Evolutionary conservation across 108 stramenopile genomes (phyloP), one percentile per base, ranked within the genome.

Genomic region (Nitzschia palea): DNA sequence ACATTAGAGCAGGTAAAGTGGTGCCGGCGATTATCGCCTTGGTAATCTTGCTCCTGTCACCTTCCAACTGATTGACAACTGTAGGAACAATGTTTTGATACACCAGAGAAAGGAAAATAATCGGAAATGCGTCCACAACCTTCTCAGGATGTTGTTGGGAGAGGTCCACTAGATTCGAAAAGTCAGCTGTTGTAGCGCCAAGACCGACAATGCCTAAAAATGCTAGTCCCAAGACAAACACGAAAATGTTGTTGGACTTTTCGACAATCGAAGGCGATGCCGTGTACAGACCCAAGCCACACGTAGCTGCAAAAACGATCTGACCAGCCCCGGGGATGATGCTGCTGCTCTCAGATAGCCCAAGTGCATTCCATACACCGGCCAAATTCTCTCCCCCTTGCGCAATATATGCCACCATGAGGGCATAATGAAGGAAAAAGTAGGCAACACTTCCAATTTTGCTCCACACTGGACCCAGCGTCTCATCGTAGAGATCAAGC

Each of bases 71-170:
- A 20, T 78, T 76, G 3, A 86, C 86, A 10, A 96, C 89, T 30
- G 87, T 86, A 0, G 95, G 95, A 10, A 96, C 82, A 17, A 96
- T 86, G 36, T 92, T 91, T 72, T 96, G 95, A 73, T 78, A 96
- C 4, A 91, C 91, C 72, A 93, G 67, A 1, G 91, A 71, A 47
- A 96, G 73, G 40, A 90, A 87, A 17, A 89, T 59, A 17, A 96
- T 82, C 1, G 95, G 95, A 14, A 94, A 82, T 15, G 88, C 87
- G 57, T 74, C 55, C 5, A 86, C 70, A 15, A 88, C 85, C 0
- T 73, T 40, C 45, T 80, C 78, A 28, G 90, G 90, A 66, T 95
- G 84, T 65, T 89, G 78, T 77, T 86, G 80, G 14, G 65, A 55
- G 23, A 68, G 71, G 30, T 68, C 77, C 2, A 81, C 27, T 12